Base-by-base conservation (phyloP, 129 eudicot species). In the Apium graveolens region DNA sequence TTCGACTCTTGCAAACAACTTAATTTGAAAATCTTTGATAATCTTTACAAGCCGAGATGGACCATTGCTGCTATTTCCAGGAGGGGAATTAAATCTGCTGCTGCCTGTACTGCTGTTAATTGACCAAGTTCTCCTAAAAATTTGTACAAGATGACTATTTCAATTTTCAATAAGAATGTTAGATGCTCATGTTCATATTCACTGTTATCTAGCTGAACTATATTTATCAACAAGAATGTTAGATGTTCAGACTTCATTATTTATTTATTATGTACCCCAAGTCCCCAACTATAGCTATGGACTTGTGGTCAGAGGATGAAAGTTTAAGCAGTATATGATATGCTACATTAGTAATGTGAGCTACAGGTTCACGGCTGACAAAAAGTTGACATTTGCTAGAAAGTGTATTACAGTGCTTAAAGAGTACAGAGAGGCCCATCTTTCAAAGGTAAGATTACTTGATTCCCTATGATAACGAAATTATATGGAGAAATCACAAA, bases 31-130 rank as follows among this genome's bases (percentile, higher is more conserved):
- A 65, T 65, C 80, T 78, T 78, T 65, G 32, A 78, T 29, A 1
- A 78, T 35, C 60, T 71, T 78, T 13, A 78, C 38, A 43, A 78
- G 80, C 42, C 80, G 74, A 78, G 80, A 45, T 13, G 42, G 72
- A 66, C 80, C 74, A 18, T 11, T 78, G 43, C 49, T 63, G 74
- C 63, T 44, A 41, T 77, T 60, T 77, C 29, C 80, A 77, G 80
- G 26, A 51, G 79, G 31, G 9, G 75, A 65, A 27, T 43, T 65
- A 43, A 65, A 63, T 41, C 63, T 48, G 42, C 63, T 62, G 45
- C 80, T 16, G 13, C 68, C 62, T 31, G 17, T 46, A 43, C 74
- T 78, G 80, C 80, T 78, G 57, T 21, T 63, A 21, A 78, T 18
- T 44, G 45, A 44, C 80, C 80, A 78, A 5, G 20, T 78, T 71